phyloP scores from a whole-genome alignment of 2,329 filamentous ascomycete genomes.

The Trichoderma koningii region DNA sequence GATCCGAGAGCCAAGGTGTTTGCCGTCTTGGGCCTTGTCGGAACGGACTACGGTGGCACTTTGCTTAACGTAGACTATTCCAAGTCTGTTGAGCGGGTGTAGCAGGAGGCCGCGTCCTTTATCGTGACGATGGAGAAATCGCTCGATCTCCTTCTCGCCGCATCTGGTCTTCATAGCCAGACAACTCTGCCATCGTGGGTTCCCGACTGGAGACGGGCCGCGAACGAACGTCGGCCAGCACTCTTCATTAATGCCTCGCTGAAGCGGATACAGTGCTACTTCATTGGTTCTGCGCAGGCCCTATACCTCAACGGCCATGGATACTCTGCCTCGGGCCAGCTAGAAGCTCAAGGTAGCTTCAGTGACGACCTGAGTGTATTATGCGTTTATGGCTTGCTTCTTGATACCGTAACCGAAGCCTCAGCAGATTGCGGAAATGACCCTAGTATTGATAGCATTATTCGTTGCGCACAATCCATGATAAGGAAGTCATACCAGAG shows the following conservation, averaged over 20 bases:
- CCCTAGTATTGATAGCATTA: background rate
- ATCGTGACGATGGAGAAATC: background rate
- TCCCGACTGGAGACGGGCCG: conserved; percentile 3
- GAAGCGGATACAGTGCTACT: background rate
- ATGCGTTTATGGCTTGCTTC: background rate
- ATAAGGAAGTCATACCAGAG: background rate
- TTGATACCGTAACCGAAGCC: background rate
- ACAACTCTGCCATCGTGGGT: background rate
- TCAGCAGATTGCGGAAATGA: background rate
- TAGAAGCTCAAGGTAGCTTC: background rate
- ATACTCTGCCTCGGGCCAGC: background rate
- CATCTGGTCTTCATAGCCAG: background rate
- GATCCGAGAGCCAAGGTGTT: conserved; percentile 1
- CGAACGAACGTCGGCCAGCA: background rate
- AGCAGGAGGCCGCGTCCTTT: background rate
- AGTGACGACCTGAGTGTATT: background rate
- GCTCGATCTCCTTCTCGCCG: conserved; percentile 1
- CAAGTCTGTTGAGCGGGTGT: background rate
- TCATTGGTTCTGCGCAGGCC: background rate
- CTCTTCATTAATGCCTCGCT: conserved; percentile 1
- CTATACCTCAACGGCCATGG: background rate
- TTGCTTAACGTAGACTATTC: background rate
- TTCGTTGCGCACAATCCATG: background rate
- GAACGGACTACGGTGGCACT: background rate
- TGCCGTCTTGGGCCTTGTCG: background rate